A percentile compares a stretch with the other conserved stretches of the same genome.
phyloP scores from a whole-genome alignment of 805 yeast species.

The Yarrowia yakushimensis region DNA sequence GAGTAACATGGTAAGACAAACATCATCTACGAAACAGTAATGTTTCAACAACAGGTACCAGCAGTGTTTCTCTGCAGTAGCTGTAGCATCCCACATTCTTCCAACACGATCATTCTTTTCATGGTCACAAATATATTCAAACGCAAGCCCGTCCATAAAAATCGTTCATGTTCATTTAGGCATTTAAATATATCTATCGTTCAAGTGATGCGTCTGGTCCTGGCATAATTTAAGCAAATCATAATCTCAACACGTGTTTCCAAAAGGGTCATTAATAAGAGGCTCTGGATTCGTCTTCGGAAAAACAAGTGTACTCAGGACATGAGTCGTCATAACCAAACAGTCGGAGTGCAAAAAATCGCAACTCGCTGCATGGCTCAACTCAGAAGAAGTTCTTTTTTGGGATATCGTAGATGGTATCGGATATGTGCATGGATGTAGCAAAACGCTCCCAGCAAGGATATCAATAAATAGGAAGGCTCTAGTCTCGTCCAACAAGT shows the following conservation, averaged over 20 bases:
- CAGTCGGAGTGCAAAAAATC: background rate
- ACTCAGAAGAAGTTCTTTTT: slow-evolving; percentile 19
- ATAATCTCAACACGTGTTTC: slow-evolving; percentile 14
- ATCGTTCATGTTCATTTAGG: slow-evolving; percentile 24
- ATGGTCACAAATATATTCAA: slow-evolving; percentile 21
- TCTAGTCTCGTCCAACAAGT: background rate
- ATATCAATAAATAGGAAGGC: background rate
- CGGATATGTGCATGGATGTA: slow-evolving; percentile 4
- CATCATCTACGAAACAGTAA: slow-evolving; percentile 6
- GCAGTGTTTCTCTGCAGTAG: background rate
- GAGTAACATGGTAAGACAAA: background rate
- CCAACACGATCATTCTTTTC: slow-evolving; percentile 23
- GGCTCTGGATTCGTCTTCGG: slow-evolving; percentile 21
- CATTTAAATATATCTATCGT: slow-evolving; percentile 13
- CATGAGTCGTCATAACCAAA: slow-evolving; percentile 22
- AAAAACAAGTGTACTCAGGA: slow-evolving; percentile 24
- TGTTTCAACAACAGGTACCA: background rate
- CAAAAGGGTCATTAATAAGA: slow-evolving; percentile 21
- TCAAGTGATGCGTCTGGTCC: slow-evolving; percentile 22
- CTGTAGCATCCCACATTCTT: slow-evolving; percentile 19
- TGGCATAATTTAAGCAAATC: background rate
- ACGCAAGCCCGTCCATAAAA: slow-evolving; percentile 24
- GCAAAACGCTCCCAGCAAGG: slow-evolving; percentile 15
- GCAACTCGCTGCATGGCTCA: slow-evolving; percentile 12
- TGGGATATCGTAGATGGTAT: slow-evolving; percentile 25